Conservation (phyloP, 768 basidiomycete species). For the Saitozyma sp. region DNA sequence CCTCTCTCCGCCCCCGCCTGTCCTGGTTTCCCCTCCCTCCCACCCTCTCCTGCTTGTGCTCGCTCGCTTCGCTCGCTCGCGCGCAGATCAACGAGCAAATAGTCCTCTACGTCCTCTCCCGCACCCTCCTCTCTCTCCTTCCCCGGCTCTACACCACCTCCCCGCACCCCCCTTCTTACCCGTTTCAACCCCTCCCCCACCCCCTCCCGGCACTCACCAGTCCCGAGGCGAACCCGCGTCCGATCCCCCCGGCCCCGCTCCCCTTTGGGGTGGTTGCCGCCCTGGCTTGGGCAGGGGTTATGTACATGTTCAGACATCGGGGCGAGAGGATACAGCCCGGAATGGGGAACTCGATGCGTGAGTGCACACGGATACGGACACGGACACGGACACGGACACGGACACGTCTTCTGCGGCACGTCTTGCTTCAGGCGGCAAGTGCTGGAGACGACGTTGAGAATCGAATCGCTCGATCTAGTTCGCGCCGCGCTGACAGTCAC, state of each 20-base stretch:
- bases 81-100: slow-evolving; percentile 61
- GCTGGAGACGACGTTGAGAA: not conserved
- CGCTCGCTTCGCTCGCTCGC: not conserved
- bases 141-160: slow-evolving; percentile 61
- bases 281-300: slow-evolving; percentile 88
- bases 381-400: no score
- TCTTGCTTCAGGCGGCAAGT: not conserved
- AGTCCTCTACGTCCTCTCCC: slow-evolving; percentile 91
- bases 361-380: slow-evolving; percentile 4
- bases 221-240: slow-evolving; percentile 53
- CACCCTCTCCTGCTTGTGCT: not conserved
- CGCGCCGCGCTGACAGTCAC: slow-evolving; percentile 3
- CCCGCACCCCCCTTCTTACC: slow-evolving; percentile 56
- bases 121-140: slow-evolving; percentile 86
- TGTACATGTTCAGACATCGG: slow-evolving; percentile 89
- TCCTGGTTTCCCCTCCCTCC: no score
- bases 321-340: slow-evolving; percentile 93
- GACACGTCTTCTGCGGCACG: not conserved
- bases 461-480: no score
- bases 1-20: no score
- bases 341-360: slow-evolving; percentile 90
- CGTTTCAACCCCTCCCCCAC: slow-evolving; percentile 40
- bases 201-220: slow-evolving; percentile 51
- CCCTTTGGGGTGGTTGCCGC: slow-evolving; percentile 88
- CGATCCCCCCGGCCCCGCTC: slow-evolving; percentile 77